Conservation (phyloP, 2,329 filamentous ascomycete genomes). For the Fusarium sp. region DNA sequence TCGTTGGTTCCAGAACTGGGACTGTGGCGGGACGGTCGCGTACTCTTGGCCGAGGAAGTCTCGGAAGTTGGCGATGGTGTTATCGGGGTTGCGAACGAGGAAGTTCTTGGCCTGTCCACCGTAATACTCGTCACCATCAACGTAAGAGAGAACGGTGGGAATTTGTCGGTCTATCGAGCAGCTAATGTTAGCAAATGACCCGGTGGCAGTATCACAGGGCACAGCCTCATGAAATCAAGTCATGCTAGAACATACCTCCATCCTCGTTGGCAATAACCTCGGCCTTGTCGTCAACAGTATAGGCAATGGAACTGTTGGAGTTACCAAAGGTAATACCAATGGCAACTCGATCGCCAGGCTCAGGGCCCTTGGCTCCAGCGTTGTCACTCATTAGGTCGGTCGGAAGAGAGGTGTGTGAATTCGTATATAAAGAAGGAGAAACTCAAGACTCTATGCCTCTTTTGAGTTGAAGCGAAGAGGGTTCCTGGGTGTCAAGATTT, state of each 20-base stretch:
- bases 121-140: conserved; percentile 96
- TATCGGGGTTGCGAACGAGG: conserved; percentile 89
- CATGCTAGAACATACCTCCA: conserved; percentile 72
- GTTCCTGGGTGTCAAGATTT: conserved; percentile 41
- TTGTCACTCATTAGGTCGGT: conserved; percentile 60
- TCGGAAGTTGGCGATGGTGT: conserved; percentile 95
- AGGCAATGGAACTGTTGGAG: conserved; percentile 97
- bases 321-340: conserved; percentile 99
- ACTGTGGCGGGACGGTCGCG: conserved; percentile 41
- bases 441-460: conserved; percentile 24
- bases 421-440: conserved; percentile 11
- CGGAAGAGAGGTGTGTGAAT: conserved; percentile 6
- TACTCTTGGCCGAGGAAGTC: conserved; percentile 96
- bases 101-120: conserved; percentile 95
- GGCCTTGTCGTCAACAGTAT: conserved; percentile 91
- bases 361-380: conserved; percentile 57
- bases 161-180: conserved; percentile 86
- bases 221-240: not conserved
- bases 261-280: conserved; percentile 99
- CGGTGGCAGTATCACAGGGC: not conserved
- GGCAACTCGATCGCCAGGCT: conserved; percentile 72
- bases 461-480: conserved; percentile 11
- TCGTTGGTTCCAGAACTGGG: conserved; percentile 14
- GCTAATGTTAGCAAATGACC: conserved; percentile 15
- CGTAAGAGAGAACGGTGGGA: conserved; percentile 92